Percentiles rank a stretch among this genome's conserved stretches.
Evolutionary conservation across 768 basidiomycete species (phyloP).

Genomic region (Mycena galericulata): DNA sequence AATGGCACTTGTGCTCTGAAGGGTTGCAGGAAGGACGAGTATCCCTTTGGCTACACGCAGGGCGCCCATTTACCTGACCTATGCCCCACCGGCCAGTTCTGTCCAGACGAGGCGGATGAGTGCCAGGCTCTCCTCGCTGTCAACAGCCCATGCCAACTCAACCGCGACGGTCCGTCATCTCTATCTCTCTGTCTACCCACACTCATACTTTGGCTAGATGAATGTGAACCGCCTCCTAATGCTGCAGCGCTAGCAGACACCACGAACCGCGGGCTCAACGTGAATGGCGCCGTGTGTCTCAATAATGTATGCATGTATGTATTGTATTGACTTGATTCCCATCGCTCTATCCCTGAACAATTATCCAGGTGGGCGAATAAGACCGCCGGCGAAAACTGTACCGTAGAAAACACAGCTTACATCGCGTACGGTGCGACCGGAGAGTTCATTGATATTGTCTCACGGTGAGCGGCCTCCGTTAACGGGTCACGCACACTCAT

Average conservation of each 20-base stretch:
- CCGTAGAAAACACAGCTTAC: conserved; percentile 84
- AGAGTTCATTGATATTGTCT: conserved; percentile 84
- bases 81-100: conserved; percentile 76
- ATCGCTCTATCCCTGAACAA: neutral
- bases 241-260: conserved; percentile 71
- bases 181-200: conserved; percentile 1
- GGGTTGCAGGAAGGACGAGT: conserved; percentile 82
- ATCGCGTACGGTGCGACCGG: conserved; percentile 70
- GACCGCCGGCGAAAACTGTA: conserved; percentile 71
- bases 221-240: conserved; percentile 80
- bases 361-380: conserved; percentile 79
- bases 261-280: conserved; percentile 74
- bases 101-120: conserved; percentile 83
- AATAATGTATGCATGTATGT: conserved; percentile 86
- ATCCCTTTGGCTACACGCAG: conserved; percentile 74
- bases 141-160: conserved; percentile 82
- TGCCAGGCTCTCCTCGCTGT: conserved; percentile 74
- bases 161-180: conserved; percentile 77
- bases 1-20: conserved; percentile 68
- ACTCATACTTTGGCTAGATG: conserved; percentile 60
- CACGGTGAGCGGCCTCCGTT: conserved; percentile 62
- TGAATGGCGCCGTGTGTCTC: conserved; percentile 87
- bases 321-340: conserved; percentile 40
- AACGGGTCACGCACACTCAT: neutral
- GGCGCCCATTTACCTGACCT: conserved; percentile 64